Evolutionary conservation across 176 grass and related monocot genomes (phyloP), one percentile per base, ranked within the genome.

Genomic region (Raddia distichophylla): DNA sequence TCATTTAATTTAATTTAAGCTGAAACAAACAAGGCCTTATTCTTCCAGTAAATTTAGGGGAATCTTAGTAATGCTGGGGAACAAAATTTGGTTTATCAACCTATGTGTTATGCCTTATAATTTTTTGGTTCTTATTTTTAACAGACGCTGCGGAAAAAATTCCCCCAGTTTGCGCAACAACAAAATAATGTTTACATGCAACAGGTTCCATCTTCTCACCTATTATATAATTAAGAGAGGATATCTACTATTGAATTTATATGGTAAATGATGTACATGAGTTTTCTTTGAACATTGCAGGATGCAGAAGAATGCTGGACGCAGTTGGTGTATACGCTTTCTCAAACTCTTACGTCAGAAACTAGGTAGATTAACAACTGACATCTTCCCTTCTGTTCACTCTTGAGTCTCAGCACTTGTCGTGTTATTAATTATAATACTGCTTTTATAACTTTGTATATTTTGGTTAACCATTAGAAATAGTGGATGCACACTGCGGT

Each of bases 301-400:
- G 97, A 99, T 87, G 97, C 97, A 74, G 97, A 99, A 84, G 97
- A 99, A 86, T 99, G 97, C 79, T 99, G 97, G 97, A 90, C 97
- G 17, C 97, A 99, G 74, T 61, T 99, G 52, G 85, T 96, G 77
- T 99, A 95, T 81, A 93, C 97, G 43, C 91, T 99, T 82, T 96
- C 97, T 91, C 93, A 99, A 81, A 91, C 97, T 87, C 91, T 99
- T 80, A 86, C 91, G 65, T 86, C 93, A 88, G 91, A 91, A 67
- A 71, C 85, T 80, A 99, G 97, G 97, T 99, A 19, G 49, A 78
- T 54, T 75, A 52, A 76, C 43, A 22, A 42, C 18, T 27, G 27
- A 5, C 27, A 56, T 57, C 32, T 69, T 69, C 20, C 18, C 44
- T 53, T 65, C 67, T 51, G 32, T 72, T 45, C 50, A 55, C 58